A percentile compares a stretch with the other conserved stretches of the same genome.
Conservation (phyloP, 1,139 yeast genomes). For the Blastobotrys aristatus region DNA sequence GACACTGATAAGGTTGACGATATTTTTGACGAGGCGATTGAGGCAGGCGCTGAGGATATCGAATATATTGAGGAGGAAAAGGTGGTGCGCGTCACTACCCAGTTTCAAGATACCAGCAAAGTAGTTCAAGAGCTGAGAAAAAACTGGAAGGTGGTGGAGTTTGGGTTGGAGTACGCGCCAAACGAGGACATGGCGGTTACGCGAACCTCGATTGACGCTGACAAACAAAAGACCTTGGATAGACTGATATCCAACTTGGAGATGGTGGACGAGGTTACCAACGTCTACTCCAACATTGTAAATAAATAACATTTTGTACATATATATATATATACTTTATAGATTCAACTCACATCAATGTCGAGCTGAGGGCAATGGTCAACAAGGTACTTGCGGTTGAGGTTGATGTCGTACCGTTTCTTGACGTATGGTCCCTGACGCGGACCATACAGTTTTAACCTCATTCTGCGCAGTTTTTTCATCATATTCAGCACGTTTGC, state of each 20-base stretch:
- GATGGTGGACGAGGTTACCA: conserved; percentile 75
- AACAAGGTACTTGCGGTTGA: neutral
- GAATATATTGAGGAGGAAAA: conserved; percentile 42
- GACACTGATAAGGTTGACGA: conserved; percentile 43
- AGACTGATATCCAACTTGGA: conserved; percentile 62
- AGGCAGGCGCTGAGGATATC: conserved; percentile 80
- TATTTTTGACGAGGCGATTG: conserved; percentile 68
- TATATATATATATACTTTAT: neutral
- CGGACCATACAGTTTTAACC: neutral
- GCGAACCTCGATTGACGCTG: conserved; percentile 42
- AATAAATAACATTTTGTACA: conserved; percentile 6
- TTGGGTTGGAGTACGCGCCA: conserved; percentile 65
- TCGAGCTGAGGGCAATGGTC: neutral
- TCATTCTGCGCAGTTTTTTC: neutral
- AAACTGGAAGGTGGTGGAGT: conserved; percentile 56
- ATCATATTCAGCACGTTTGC: neutral
- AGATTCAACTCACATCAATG: neutral
- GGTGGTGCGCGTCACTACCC: conserved; percentile 40
- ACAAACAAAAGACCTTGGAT: conserved; percentile 46
- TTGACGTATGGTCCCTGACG: conserved; percentile 1
- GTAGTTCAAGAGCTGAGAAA: conserved; percentile 54
- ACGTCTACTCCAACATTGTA: conserved; percentile 53
- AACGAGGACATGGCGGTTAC: conserved; percentile 55
- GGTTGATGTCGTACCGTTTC: neutral
- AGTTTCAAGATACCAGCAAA: conserved; percentile 54